Conservation (phyloP, 345 rosid species). For the Eucalyptus sideroxylon region DNA sequence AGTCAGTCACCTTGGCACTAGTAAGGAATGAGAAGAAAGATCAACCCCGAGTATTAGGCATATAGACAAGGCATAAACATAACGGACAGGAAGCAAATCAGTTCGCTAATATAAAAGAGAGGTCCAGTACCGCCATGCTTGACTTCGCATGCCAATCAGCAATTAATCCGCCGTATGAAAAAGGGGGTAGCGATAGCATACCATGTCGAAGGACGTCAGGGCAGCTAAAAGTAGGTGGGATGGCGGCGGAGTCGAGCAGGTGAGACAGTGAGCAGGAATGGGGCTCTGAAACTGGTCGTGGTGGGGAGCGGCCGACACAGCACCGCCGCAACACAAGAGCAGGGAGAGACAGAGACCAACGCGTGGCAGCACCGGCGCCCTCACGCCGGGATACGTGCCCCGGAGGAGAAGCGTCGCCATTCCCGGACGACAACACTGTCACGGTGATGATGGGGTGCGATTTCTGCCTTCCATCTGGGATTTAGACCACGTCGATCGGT, state of each 20-base stretch:
- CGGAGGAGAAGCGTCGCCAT: neutral
- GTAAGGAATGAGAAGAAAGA: neutral
- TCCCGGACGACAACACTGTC: neutral
- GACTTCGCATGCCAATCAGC: neutral
- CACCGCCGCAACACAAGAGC: neutral
- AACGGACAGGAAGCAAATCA: neutral
- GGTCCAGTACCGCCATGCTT: neutral
- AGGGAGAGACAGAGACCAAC: neutral
- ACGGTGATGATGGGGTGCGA: neutral
- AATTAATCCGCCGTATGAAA: neutral
- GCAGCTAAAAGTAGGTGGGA: neutral
- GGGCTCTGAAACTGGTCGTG: neutral
- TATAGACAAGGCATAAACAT: neutral
- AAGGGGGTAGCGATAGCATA: neutral
- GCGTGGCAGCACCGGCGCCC: neutral
- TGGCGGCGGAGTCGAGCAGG: neutral
- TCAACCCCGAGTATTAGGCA: neutral
- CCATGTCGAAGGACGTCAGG: neutral
- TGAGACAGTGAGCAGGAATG: neutral
- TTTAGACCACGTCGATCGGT: neutral
- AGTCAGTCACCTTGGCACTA: neutral
- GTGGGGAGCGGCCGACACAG: neutral
- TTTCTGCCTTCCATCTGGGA: neutral
- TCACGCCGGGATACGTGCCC: neutral
- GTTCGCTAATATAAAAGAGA: neutral